Percentiles rank a stretch among this genome's conserved stretches.
Evolutionary conservation across 2,329 filamentous ascomycete species (phyloP).

Genomic region (Scedosporium apiospermum): DNA sequence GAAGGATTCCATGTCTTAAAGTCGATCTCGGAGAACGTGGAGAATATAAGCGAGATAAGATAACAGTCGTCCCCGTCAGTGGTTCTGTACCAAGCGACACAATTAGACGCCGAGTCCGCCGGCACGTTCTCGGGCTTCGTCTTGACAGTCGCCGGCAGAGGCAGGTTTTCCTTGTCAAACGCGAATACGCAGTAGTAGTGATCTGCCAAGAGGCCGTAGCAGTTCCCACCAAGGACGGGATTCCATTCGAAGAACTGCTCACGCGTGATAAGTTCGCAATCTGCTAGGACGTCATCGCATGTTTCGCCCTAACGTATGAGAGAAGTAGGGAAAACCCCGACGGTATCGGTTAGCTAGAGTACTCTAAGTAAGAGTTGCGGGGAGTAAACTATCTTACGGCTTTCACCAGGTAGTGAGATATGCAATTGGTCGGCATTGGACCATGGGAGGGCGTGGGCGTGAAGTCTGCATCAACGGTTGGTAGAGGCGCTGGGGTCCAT

Average conservation of each 20-base stretch:
- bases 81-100: conserved; percentile 12
- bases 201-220: conserved; percentile 14
- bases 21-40: background rate
- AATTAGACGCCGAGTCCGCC: conserved; percentile 7
- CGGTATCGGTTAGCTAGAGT: too few relatives aligned
- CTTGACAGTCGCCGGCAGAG: conserved; percentile 11
- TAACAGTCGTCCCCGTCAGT: conserved; percentile 6
- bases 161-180: conserved; percentile 5
- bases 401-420: conserved; percentile 6
- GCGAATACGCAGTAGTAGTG: conserved; percentile 15
- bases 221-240: conserved; percentile 14
- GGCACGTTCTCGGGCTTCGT: conserved; percentile 1
- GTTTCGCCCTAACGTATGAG: conserved; percentile 6
- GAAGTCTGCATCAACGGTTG: conserved; percentile 1
- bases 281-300: conserved; percentile 8
- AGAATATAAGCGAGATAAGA: background rate
- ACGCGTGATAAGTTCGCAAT: conserved; percentile 12
- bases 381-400: background rate
- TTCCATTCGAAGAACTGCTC: conserved; percentile 20
- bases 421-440: conserved; percentile 7
- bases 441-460: conserved; percentile 5
- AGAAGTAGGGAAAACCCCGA: background rate
- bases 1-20: background rate
- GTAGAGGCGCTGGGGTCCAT: background rate
- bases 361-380: too few relatives aligned